A percentile compares a stretch with the other conserved stretches of the same genome.
phyloP scores from a whole-genome alignment of 1,284 basidiomycete species.

The Limonomyces culmigenus region DNA sequence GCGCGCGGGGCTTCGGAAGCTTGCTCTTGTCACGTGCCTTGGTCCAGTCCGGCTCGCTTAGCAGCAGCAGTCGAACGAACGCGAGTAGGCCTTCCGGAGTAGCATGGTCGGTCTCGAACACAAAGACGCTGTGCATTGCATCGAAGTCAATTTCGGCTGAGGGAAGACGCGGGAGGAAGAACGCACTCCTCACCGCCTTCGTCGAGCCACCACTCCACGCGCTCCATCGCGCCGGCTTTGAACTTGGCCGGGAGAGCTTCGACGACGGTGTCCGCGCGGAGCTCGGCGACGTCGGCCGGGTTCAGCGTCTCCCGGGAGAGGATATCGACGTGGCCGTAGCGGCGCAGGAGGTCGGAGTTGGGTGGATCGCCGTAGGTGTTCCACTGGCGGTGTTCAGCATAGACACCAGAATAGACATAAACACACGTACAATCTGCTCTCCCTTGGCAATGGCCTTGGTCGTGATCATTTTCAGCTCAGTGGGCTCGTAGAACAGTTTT shows the following conservation, averaged over 20 bases:
- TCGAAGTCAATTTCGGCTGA: slow-evolving; percentile 4
- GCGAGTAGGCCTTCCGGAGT: slow-evolving; percentile 53
- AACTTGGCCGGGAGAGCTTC: slow-evolving; percentile 20
- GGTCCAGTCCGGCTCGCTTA: slow-evolving; percentile 46
- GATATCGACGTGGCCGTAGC: slow-evolving; percentile 88
- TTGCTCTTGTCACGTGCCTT: slow-evolving; percentile 52
- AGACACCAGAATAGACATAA: background rate
- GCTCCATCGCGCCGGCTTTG: slow-evolving; percentile 19
- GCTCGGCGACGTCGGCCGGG: slow-evolving; percentile 76
- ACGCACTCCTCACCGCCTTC: slow-evolving; percentile 82
- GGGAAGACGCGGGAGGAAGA: slow-evolving; percentile 1
- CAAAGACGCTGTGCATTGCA: slow-evolving; percentile 40
- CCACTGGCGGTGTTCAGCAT: slow-evolving; percentile 31
- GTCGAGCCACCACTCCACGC: slow-evolving; percentile 86
- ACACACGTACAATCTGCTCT: slow-evolving; percentile 68
- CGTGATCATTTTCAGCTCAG: slow-evolving; percentile 64
- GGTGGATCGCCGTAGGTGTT: slow-evolving; percentile 95
- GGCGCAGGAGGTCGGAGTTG: slow-evolving; percentile 85
- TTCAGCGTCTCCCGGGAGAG: slow-evolving; percentile 51
- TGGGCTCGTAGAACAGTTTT: slow-evolving; percentile 68
- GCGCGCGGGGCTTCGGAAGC: slow-evolving; percentile 53
- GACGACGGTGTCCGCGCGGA: slow-evolving; percentile 68
- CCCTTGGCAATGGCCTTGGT: slow-evolving; percentile 63
- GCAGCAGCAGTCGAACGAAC: slow-evolving; percentile 52
- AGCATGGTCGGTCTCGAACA: slow-evolving; percentile 36